Evolutionary conservation across 2,329 filamentous ascomycete species (phyloP), one percentile per base, ranked within the genome.

Genomic region (Grosmannia serpens): DNA sequence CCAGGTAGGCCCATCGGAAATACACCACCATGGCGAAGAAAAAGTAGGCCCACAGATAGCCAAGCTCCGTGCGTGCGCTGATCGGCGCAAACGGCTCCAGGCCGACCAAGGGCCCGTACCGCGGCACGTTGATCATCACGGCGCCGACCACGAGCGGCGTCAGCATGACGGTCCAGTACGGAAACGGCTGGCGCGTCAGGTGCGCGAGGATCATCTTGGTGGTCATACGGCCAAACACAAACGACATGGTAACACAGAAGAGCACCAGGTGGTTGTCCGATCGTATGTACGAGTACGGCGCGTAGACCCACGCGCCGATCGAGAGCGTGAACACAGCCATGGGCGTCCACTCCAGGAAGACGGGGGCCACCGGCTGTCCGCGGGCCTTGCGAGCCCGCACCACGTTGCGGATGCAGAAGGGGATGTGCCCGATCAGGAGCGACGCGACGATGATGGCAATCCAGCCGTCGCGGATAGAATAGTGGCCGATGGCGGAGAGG

Each of bases 131-230:
- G 26, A 83, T 86, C 47, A 97, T 74, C 1, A 92, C 67, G 8
- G 91, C 91, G 57, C 94, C 94, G 55, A 88, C 88, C 53, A 96
- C 80, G 46, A 99, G 84, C 9, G 94, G 94, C 38, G 82, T 84
- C 44, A 97, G 79, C 81, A 97, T 88, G 54, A 94, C 81, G 13
- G 94, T 97, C 91, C 91, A 97, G 79, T 89, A 95, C 1, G 94
- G 94, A 74, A 97, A 99, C 4, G 92, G 89, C 71, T 97, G 94
- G 62, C 84, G 84, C 2, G 94, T 94, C 56, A 99, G 78, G 72
- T 99, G 94, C 3, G 94, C 92, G 22, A 99, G 84, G 69, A 99
- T 99, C 73, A 97, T 97, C 77, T 97, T 99, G 46, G 94, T 99
- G 0, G 94, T 97, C 86, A 99, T 91, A 65, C 94, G 87, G 41